These are phyloP conservation scores for Diaporthe citriasiana DNA, from an alignment of 2,329 filamentous ascomycete genomes.

Conservation along the genomic window DNA sequence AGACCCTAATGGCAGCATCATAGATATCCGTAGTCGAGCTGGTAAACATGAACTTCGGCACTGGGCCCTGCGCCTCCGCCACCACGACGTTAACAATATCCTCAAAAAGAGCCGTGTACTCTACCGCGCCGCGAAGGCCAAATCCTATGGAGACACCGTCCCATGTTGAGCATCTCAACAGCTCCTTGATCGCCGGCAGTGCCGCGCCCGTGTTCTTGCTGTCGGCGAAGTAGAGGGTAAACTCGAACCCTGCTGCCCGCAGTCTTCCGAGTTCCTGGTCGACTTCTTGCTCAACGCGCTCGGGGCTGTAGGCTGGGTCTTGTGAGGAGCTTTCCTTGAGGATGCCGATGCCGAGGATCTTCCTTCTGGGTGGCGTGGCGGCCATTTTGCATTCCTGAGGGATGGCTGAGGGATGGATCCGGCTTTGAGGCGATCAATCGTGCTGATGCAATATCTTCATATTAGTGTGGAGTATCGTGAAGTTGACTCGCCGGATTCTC, in stretches of 20 bases:
- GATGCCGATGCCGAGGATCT: constrained; percentile 35
- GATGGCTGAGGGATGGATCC: too few relatives aligned
- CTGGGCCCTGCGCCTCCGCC: not conserved
- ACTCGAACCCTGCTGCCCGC: constrained; percentile 8
- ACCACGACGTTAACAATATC: constrained; percentile 18
- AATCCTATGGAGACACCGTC: constrained; percentile 25
- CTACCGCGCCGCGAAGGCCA: constrained; percentile 18
- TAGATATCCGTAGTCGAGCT: constrained; percentile 29
- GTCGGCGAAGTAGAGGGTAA: constrained; percentile 29
- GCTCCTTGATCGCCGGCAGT: constrained; percentile 4
- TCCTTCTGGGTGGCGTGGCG: not conserved
- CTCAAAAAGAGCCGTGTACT: constrained; percentile 31
- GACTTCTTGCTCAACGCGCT: constrained; percentile 18
- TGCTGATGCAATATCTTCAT: not conserved
- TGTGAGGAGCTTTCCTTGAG: constrained; percentile 22
- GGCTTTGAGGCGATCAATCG: not conserved
- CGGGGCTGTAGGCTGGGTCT: constrained; percentile 18
- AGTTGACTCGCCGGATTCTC: too few relatives aligned
- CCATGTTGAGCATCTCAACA: not conserved
- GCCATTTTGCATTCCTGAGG: not conserved
- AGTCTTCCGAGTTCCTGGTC: constrained; percentile 14
- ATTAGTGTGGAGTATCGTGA: not conserved
- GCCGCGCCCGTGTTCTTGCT: not conserved
- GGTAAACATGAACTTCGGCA: constrained; percentile 30
- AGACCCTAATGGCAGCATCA: constrained; percentile 29